Conservation (phyloP, 106 monocot species). For the Triglochin maritima region DNA sequence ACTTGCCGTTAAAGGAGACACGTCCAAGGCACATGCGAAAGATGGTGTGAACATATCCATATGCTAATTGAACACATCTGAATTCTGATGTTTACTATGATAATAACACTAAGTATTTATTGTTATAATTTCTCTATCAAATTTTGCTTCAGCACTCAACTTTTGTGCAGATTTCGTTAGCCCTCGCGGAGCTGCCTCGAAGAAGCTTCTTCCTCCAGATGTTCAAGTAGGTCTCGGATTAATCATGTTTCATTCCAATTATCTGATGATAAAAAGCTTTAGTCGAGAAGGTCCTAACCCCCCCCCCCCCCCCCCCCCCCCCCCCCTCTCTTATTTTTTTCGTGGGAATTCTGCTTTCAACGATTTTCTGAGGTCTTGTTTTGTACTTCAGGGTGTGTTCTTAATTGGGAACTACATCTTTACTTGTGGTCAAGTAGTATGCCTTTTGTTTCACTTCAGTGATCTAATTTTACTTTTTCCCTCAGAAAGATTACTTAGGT, state of each 20-base stretch:
- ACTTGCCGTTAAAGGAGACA: background rate
- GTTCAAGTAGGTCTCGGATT: conserved; percentile 16
- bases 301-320: too few species aligned
- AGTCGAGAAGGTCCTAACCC: too few species aligned
- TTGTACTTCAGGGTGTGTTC: background rate
- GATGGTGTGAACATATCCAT: conserved; percentile 9
- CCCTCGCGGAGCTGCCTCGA: background rate
- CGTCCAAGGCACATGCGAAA: conserved; percentile 3
- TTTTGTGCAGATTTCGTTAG: conserved; percentile 14
- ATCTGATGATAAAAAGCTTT: too few species aligned
- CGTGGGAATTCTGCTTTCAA: background rate
- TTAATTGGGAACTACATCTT: background rate
- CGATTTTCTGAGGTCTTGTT: background rate
- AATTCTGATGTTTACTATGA: background rate
- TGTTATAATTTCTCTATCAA: background rate
- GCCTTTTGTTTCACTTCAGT: background rate
- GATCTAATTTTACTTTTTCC: conserved; percentile 3
- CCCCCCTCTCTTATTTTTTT: background rate
- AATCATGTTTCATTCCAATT: background rate
- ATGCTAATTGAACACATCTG: background rate
- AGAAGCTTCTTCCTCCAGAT: background rate
- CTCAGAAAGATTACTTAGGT: background rate
- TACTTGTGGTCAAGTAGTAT: background rate
- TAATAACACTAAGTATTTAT: background rate
- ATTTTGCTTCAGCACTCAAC: background rate